These are phyloP conservation scores for Tylopilus subfusipes DNA, from an alignment of 768 basidiomycete genomes.

Conservation along the genomic window DNA sequence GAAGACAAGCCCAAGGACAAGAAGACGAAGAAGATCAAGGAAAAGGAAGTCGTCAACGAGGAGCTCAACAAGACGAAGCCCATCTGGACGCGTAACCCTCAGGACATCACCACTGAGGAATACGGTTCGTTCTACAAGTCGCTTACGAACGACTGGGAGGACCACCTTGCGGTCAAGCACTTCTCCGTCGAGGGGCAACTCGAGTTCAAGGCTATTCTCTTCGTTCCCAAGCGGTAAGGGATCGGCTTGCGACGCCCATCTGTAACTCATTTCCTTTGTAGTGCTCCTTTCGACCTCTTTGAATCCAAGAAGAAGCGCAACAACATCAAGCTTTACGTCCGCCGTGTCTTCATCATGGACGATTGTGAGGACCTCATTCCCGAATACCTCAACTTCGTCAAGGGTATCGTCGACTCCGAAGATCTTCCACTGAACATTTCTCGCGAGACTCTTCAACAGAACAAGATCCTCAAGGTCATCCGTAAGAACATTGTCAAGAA, in stretches of 20 bases:
- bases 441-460: slow-evolving; percentile 98
- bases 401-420: slow-evolving; percentile 99
- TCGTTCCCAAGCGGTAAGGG: slow-evolving; percentile 87
- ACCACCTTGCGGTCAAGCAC: slow-evolving; percentile 99
- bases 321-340: slow-evolving; percentile 99
- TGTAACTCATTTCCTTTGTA: slow-evolving; percentile 27
- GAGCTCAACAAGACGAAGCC: slow-evolving; percentile 99
- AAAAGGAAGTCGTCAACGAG: slow-evolving; percentile 82
- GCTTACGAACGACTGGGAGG: slow-evolving; percentile 99
- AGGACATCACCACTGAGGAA: slow-evolving; percentile 89
- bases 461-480: slow-evolving; percentile 99
- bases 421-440: slow-evolving; percentile 99
- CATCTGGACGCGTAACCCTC: slow-evolving; percentile 98
- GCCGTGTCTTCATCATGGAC: slow-evolving; percentile 99
- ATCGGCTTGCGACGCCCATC: not conserved
- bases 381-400: slow-evolving; percentile 99
- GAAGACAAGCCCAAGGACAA: slow-evolving; percentile 84
- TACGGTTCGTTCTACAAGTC: slow-evolving; percentile 99
- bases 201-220: slow-evolving; percentile 99
- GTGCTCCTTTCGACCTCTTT: slow-evolving; percentile 98
- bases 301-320: slow-evolving; percentile 99
- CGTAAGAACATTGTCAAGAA: slow-evolving; percentile 99
- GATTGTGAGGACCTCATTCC: slow-evolving; percentile 99
- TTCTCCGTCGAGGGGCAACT: slow-evolving; percentile 99
- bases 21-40: slow-evolving; percentile 94